These are phyloP conservation scores for Wickerhamomyces kurtzmanii DNA, from an alignment of 805 yeast genomes.

Conservation along the genomic window DNA sequence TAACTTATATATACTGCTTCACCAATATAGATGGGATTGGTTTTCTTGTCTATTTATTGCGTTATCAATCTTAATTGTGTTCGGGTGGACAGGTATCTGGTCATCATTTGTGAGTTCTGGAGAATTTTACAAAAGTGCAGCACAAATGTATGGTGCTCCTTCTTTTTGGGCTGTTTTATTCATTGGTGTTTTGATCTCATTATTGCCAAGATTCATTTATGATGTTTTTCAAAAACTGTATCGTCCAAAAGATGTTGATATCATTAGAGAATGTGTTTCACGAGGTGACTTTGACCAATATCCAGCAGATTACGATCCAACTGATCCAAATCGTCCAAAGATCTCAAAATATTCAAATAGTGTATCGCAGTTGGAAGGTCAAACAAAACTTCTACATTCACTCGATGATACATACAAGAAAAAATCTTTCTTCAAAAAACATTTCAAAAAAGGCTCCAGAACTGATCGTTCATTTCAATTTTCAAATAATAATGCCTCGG, in stretches of 20 bases:
- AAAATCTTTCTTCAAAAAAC: slow-evolving; percentile 27
- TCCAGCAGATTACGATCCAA: slow-evolving; percentile 67
- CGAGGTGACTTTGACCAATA: slow-evolving; percentile 60
- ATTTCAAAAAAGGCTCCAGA: slow-evolving; percentile 18
- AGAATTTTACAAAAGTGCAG: slow-evolving; percentile 61
- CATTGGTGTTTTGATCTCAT: slow-evolving; percentile 53
- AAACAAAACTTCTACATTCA: too few relatives aligned
- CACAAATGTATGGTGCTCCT: slow-evolving; percentile 50
- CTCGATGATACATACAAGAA: slow-evolving; percentile 12
- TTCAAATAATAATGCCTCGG: slow-evolving; percentile 14
- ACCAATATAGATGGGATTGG: slow-evolving; percentile 81
- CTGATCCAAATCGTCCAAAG: slow-evolving; percentile 58
- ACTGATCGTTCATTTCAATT: slow-evolving; percentile 13
- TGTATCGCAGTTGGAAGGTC: too few relatives aligned
- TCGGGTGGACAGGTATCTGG: slow-evolving; percentile 80
- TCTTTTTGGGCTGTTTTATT: slow-evolving; percentile 61
- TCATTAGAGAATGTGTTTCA: slow-evolving; percentile 59
- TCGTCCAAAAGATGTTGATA: slow-evolving; percentile 61
- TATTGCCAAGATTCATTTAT: slow-evolving; percentile 57
- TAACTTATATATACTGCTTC: slow-evolving; percentile 54
- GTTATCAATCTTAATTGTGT: slow-evolving; percentile 50
- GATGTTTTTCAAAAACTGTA: slow-evolving; percentile 45
- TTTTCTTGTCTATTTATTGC: slow-evolving; percentile 43
- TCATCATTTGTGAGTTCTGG: slow-evolving; percentile 39
- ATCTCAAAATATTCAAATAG: slow-evolving; percentile 40